Conservation (phyloP, 2,329 filamentous ascomycete genomes). For the Coniochaeta ligniaria region DNA sequence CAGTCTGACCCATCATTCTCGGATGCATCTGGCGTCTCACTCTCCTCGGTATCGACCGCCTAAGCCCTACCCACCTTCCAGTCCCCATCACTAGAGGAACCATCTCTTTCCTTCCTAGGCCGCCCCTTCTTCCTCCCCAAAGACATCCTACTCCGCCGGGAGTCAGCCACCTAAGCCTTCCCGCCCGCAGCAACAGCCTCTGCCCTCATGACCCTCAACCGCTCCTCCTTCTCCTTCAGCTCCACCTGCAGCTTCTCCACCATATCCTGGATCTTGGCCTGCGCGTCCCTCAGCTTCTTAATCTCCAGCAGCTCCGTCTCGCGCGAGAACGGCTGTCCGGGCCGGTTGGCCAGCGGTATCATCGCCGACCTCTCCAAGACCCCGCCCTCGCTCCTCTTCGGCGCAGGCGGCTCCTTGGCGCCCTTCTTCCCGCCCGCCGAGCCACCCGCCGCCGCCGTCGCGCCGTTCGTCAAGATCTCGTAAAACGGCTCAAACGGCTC, state of each 20-base stretch:
- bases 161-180: slow-evolving; percentile 1
- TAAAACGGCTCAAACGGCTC: slow-evolving; percentile 92
- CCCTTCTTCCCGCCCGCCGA: slow-evolving; percentile 47
- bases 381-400: slow-evolving; percentile 36
- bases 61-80: neutral
- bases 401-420: slow-evolving; percentile 23
- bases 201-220: slow-evolving; percentile 51
- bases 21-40: neutral
- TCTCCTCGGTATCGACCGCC: neutral
- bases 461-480: slow-evolving; percentile 72
- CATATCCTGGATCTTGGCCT: slow-evolving; percentile 56
- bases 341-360: slow-evolving; percentile 61
- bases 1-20: neutral
- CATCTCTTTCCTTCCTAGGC: neutral
- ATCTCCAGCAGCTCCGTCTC: slow-evolving; percentile 61
- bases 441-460: slow-evolving; percentile 29
- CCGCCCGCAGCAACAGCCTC: slow-evolving; percentile 29
- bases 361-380: slow-evolving; percentile 64
- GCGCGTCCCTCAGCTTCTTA: slow-evolving; percentile 54
- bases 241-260: slow-evolving; percentile 50
- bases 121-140: neutral
- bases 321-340: slow-evolving; percentile 65
- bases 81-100: neutral
- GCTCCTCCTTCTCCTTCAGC: slow-evolving; percentile 58
- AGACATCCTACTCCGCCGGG: neutral